These are phyloP conservation scores for Tetradesmus lagerheimii DNA, from an alignment of 139 green algal species.

Conservation along the genomic window DNA sequence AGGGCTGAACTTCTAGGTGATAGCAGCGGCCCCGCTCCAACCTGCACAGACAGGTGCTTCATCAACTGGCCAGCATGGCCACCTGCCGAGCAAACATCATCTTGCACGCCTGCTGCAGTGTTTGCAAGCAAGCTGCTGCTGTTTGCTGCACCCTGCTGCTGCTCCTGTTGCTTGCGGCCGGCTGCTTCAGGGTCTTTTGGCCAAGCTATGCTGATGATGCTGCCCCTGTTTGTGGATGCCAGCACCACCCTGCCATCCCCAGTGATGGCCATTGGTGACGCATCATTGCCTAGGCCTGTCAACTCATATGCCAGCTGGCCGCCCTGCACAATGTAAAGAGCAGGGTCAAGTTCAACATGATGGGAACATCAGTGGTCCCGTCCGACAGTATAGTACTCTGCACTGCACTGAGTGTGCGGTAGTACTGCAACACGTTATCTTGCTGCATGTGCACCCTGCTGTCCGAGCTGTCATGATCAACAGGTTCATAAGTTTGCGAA, in stretches of 20 bases:
- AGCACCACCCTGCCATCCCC: slow-evolving; percentile 35
- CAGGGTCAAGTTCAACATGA: too few relatives aligned
- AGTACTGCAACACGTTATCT: background rate
- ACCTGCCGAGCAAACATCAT: background rate
- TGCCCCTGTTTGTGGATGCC: slow-evolving; percentile 21
- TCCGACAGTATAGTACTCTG: too few relatives aligned
- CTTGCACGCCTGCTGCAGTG: background rate
- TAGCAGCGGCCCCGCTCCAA: background rate
- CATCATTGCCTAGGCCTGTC: slow-evolving; percentile 31
- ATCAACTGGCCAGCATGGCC: background rate
- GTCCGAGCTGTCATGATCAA: background rate
- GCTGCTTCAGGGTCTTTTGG: slow-evolving; percentile 36
- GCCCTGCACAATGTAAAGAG: background rate
- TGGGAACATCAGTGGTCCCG: too few relatives aligned
- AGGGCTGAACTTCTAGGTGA: background rate
- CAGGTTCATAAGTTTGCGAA: background rate
- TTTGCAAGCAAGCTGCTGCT: background rate
- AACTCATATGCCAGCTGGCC: slow-evolving; percentile 1
- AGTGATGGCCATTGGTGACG: slow-evolving; percentile 9
- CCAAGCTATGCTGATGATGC: slow-evolving; percentile 31
- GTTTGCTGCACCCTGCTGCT: background rate
- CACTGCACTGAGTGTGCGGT: too few relatives aligned
- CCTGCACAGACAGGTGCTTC: slow-evolving; percentile 22
- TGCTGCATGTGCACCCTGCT: background rate
- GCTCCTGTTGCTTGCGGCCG: background rate